Base-by-base conservation (phyloP, 73 alveolate species). In the Symbiodinium natans region DNA sequence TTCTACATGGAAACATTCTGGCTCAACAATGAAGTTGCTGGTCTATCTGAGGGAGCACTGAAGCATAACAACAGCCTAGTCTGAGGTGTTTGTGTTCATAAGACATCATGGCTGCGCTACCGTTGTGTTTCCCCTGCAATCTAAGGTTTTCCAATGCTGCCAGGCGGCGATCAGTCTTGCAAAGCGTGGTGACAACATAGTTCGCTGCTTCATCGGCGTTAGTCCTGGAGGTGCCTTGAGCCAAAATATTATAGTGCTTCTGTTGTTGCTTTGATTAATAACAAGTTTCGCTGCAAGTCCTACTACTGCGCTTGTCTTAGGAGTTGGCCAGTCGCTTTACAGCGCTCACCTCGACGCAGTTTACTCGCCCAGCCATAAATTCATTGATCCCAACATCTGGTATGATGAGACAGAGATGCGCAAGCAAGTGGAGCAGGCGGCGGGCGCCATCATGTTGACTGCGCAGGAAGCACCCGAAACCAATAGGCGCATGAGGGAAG, bases 331-430 rank as follows among this genome's bases (percentile, higher is more conserved):
- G 13, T n/a, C 41, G 38, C 39, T 71, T n/a, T 71, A 71, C 83
- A 71, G 83, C 83, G 39, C 83, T 11, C 83, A n/a, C 13, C 39
- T 71, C 41, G 83, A 27, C 83, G 94, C 94, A 2, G 63, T 87
- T 82, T 87, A 56, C 41, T 52, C 63, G 21, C 41, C 21, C 83
- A 87, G 56, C 71, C 63, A 52, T 29, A 52, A 82, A 8, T 87
- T 27, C 73, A 52, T 87, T n/a, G 94, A 59, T 9, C 94, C 94
- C 33, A 87, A 87, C 68, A 59, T 87, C 9, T 87, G 94, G 94
- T 87, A 54, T 56, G 63, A 87, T n/a, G 94, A 87, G 33, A 83
- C 59, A 8, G 94, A 87, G 43, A 87, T 87, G 94, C 39, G 94
- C 71, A 87, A 87, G 52, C 94, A 87, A 36, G 85, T 87, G 21